Evolutionary conservation across 2,329 filamentous ascomycete genomes (phyloP).

Genomic region (Colletotrichum sp.): DNA sequence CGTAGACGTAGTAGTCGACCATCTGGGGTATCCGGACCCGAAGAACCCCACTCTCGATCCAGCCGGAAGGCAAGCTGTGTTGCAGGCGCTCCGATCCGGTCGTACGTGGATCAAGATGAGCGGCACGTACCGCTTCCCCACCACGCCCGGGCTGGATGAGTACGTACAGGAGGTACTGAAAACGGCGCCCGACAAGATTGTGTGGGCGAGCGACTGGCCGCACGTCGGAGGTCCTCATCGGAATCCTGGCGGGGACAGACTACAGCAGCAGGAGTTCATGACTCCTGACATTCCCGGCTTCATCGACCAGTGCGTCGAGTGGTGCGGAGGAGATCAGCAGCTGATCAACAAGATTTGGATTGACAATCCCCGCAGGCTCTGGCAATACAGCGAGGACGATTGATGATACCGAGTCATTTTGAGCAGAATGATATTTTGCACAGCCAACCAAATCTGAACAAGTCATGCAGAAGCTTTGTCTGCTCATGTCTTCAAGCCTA

Average conservation of each 20-base stretch:
- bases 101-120: neutral
- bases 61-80: neutral
- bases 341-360: neutral
- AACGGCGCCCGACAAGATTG: constrained; percentile 2
- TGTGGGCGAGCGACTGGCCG: constrained; percentile 15
- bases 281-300: neutral
- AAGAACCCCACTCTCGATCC: neutral
- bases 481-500: neutral
- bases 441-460: neutral
- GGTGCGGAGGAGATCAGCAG: neutral
- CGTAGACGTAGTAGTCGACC: neutral
- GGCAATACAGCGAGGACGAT: neutral
- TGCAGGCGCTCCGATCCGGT: neutral
- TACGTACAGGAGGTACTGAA: neutral
- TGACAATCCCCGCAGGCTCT: neutral
- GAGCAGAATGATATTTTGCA: neutral
- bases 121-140: neutral
- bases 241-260: neutral
- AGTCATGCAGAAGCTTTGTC: neutral
- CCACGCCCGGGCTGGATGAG: neutral
- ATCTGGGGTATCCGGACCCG: neutral
- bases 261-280: neutral
- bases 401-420: neutral
- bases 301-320: neutral
- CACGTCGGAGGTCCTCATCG: neutral